These are phyloP conservation scores for Debaryomyces prosopidis DNA, from an alignment of 805 yeast species.

Conservation along the genomic window DNA sequence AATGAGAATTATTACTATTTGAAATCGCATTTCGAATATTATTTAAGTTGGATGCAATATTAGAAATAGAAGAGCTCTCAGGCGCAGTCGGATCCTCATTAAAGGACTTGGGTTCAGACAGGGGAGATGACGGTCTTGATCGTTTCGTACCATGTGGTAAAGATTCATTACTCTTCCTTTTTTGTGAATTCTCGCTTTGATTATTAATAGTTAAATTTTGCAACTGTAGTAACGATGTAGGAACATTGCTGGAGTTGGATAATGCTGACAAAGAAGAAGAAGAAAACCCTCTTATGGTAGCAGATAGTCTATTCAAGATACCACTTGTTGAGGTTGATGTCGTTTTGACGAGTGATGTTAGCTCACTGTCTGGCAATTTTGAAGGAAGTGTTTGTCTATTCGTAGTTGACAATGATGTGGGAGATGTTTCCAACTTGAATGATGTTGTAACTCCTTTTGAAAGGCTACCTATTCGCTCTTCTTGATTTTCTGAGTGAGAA, in stretches of 20 bases:
- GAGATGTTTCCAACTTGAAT: slow-evolving; percentile 2
- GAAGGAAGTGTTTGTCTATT: slow-evolving; percentile 5
- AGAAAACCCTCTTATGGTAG: slow-evolving; percentile 3
- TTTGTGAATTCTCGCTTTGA: not conserved
- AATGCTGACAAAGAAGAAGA: not conserved
- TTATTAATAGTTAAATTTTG: slow-evolving; percentile 5
- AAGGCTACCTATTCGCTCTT: slow-evolving; percentile 22
- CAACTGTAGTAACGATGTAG: slow-evolving; percentile 9
- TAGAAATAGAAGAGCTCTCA: slow-evolving; percentile 11
- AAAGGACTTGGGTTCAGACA: not conserved
- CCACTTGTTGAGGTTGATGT: slow-evolving; percentile 3
- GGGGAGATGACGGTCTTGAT: slow-evolving; percentile 4
- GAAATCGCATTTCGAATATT: slow-evolving; percentile 13
- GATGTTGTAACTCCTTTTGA: slow-evolving; percentile 16
- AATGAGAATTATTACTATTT: slow-evolving; percentile 4
- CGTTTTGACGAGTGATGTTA: slow-evolving; percentile 8
- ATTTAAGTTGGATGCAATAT: slow-evolving; percentile 12
- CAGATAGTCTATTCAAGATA: slow-evolving; percentile 5
- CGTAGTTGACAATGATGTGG: not conserved
- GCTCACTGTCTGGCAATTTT: slow-evolving; percentile 4
- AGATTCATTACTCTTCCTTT: slow-evolving; percentile 3
- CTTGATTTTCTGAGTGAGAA: slow-evolving; percentile 19
- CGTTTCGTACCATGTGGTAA: slow-evolving; percentile 3
- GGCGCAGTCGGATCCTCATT: not conserved
- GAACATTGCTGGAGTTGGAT: not conserved